phyloP scores from a whole-genome alignment of 208 protist species.

The Spongospora subterranea region DNA sequence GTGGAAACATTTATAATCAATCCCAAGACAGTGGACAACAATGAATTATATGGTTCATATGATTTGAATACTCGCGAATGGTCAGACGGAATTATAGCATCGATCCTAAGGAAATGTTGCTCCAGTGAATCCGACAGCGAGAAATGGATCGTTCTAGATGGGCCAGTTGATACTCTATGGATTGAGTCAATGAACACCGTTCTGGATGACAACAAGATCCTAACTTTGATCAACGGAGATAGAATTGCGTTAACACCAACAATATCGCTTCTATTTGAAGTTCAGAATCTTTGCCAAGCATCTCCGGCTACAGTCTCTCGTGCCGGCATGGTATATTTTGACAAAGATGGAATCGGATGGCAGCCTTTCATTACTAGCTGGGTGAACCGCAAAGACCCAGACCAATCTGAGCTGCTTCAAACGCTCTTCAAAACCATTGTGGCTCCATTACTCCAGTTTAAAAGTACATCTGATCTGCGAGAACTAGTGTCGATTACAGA shows the following conservation, averaged over 20 bases:
- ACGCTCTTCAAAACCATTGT: slow-evolving; percentile 85
- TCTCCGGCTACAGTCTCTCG: slow-evolving; percentile 98
- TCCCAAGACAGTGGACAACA: slow-evolving; percentile 93
- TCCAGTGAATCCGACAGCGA: slow-evolving; percentile 85
- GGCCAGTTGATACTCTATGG: slow-evolving; percentile 98
- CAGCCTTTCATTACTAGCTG: slow-evolving; percentile 89
- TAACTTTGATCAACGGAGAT: slow-evolving; percentile 96
- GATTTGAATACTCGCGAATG: slow-evolving; percentile 94
- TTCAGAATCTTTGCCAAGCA: slow-evolving; percentile 93
- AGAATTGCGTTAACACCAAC: slow-evolving; percentile 93
- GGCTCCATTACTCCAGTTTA: slow-evolving; percentile 80
- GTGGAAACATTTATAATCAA: slow-evolving; percentile 82
- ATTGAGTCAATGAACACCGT: slow-evolving; percentile 99
- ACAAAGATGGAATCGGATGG: slow-evolving; percentile 75
- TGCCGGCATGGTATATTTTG: slow-evolving; percentile 91
- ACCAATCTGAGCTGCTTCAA: slow-evolving; percentile 72
- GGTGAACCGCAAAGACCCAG: slow-evolving; percentile 74
- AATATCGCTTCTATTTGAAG: slow-evolving; percentile 97
- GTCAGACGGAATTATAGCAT: slow-evolving; percentile 95
- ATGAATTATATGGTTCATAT: slow-evolving; percentile 96
- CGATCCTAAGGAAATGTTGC: slow-evolving; percentile 89
- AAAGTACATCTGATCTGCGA: slow-evolving; percentile 74
- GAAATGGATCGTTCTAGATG: slow-evolving; percentile 97
- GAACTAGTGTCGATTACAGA: slow-evolving; percentile 87
- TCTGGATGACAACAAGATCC: slow-evolving; percentile 98